Base-by-base conservation (phyloP, 164 flowering plant species). In the Kalanchoe fedtschenkoi region DNA sequence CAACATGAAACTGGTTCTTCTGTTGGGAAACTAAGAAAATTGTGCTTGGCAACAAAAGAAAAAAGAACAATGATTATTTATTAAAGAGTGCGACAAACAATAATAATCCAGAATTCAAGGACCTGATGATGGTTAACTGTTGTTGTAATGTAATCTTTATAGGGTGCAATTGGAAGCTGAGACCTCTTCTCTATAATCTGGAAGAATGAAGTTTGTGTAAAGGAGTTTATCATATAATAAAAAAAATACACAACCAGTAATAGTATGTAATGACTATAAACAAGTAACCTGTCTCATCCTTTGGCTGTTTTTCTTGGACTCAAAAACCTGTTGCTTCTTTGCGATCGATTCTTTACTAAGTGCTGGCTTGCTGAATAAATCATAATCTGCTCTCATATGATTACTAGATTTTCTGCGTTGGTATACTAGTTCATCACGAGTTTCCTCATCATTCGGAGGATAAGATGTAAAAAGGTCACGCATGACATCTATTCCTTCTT, bases 111-210 rank as follows among this genome's bases (percentile, higher is more conserved):
- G 11, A 44, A 21, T 28, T 58, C 59, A 64, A 53, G 66, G 74
- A 93, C 97, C 97, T 95, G 97, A 67, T 87, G 72, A 69, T 88
- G 76, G 56, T 82, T 83, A 34, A 83, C 16, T n/a, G 86, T 69
- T 8, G 93, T 83, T 24, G 85, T 76, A 70, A 95, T 89, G 58
- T 39, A 69, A 71, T 95, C 95, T 70, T 58, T 70, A 69, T 78
- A 95, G 21, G 93, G 80, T 47, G 91, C 74, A 68, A 91, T 89
- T 43, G 97, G 97, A 71, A 95, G 96, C 71, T 79, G 89, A 60
- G 81, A 77, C 72, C 86, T 82, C 56, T 62, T 70, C 70, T 77
- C 81, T 34, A 70, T 24, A 43, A 91, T 77, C 99, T 95, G 87
- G 76, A 78, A 0, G 34, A 6, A 65, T 14, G 57, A 62, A 68